Evolutionary conservation across 2,329 filamentous ascomycete genomes (phyloP), one percentile per base, ranked within the genome.

Genomic region (Daldinia sp.): DNA sequence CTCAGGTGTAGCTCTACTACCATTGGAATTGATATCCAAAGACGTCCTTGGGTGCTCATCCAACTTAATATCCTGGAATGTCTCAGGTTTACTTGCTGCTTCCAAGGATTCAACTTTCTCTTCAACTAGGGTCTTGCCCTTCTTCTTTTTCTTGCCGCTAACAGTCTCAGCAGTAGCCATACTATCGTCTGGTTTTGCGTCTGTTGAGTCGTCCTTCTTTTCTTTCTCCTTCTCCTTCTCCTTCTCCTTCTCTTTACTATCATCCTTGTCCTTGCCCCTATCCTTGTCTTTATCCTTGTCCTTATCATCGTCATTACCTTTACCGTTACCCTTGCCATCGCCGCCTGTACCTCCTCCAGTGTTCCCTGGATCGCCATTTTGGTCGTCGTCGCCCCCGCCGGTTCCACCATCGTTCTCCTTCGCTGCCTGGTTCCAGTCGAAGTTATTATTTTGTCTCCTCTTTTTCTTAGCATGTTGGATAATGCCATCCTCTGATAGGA

Each of bases 11-110:
- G 33, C 23, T 20, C 76, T 79, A n/a, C 81, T 77, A 56, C 85
- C 85, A 15, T 10, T 15, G 73, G 89, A 85, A 67, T 82, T 85
- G 13, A 89, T 75, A 68, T 89, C 87, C 5, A 89, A 76, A 62
- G 87, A 86, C 1, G 88, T 87, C n/a, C 81, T 83, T 28, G 80
- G 76, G 63, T 26, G 46, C 26, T 90, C 89, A 71, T 89, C 86
- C 28, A 93, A 79, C 74, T 88, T 91, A 71, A 93, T 88, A 30
- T 93, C 90, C 50, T 92, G 85, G 72, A 93, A 92, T n/a, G 84
- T 80, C 63, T 87, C 85, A 48, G 84, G 80, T 54, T 83, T 84
- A 23, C 77, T 67, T 12, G 76, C 46, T 41, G 72, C 62, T n/a
- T 78, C 76, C 53, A 81, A 72, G 5, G 75, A 71, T 41, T 79